These are phyloP conservation scores for Candida oleophila DNA, from an alignment of 805 yeast genomes.

Conservation along the genomic window DNA sequence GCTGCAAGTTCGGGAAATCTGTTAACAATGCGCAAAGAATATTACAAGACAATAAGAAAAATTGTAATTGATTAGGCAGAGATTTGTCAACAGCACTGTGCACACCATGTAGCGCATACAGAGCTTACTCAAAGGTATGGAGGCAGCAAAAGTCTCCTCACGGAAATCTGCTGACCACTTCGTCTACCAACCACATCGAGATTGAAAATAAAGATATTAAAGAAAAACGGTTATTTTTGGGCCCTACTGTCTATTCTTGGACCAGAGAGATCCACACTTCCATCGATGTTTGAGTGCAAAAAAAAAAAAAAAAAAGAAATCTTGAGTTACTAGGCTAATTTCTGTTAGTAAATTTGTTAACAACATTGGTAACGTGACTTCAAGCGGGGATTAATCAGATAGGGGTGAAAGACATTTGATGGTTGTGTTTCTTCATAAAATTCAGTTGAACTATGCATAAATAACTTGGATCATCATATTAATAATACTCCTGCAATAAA, in stretches of 20 bases:
- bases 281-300: not conserved
- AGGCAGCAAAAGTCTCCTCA: no score
- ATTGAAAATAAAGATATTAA: no score
- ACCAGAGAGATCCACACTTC: no score
- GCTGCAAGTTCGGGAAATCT: not conserved
- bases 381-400: not conserved
- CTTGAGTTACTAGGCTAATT: not conserved
- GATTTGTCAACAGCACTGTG: no score
- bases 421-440: conserved; percentile 6
- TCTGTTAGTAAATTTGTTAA: not conserved
- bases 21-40: not conserved
- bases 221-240: no score
- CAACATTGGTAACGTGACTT: not conserved
- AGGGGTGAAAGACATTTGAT: conserved; percentile 8
- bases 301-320: not conserved
- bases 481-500: not conserved
- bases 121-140: no score
- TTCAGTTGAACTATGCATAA: conserved; percentile 7
- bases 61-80: no score
- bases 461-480: conserved; percentile 6
- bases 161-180: no score
- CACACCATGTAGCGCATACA: no score
- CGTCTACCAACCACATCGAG: no score
- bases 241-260: no score
- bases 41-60: not conserved